A percentile compares a stretch with the other conserved stretches of the same genome.
phyloP scores from a whole-genome alignment of 345 rosid genomes.

The Hirschfeldia incana region DNA sequence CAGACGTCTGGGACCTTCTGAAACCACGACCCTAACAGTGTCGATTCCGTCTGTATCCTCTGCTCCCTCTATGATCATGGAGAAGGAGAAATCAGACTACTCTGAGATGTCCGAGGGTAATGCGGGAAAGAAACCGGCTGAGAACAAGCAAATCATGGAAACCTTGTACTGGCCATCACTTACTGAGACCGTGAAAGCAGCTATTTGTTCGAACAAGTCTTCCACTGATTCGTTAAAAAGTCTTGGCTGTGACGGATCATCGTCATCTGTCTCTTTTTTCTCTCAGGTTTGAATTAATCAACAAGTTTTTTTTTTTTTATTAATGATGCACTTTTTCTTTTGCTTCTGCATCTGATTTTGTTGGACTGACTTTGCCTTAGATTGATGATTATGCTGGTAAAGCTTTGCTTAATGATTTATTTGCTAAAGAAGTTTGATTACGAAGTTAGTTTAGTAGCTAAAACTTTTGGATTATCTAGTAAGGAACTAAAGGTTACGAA shows the following conservation, averaged over 20 bases:
- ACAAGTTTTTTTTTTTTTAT: not conserved
- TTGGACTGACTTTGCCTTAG: not conserved
- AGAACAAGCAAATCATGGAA: constrained; percentile 53
- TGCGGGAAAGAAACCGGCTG: constrained; percentile 53
- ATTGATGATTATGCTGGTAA: not conserved
- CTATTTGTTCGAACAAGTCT: constrained; percentile 22
- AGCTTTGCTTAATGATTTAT: not conserved
- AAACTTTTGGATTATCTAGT: not conserved
- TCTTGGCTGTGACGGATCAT: not conserved
- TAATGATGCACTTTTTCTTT: not conserved
- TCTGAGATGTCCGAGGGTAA: constrained; percentile 44
- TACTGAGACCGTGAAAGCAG: constrained; percentile 43
- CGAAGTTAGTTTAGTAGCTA: not conserved
- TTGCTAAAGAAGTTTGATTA: not conserved
- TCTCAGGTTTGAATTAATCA: constrained; percentile 13
- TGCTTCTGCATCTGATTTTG: not conserved
- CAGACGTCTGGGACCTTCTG: not conserved
- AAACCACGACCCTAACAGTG: not conserved
- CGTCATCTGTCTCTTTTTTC: not conserved
- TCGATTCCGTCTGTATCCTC: not conserved
- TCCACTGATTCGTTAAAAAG: not conserved
- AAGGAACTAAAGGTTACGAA: not conserved
- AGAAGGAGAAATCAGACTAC: constrained; percentile 44
- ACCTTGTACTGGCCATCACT: constrained; percentile 67
- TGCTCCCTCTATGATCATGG: constrained; percentile 19